These are phyloP conservation scores for Drechslerella coelobrocha DNA, from an alignment of 2,329 filamentous ascomycete species.

Conservation along the genomic window DNA sequence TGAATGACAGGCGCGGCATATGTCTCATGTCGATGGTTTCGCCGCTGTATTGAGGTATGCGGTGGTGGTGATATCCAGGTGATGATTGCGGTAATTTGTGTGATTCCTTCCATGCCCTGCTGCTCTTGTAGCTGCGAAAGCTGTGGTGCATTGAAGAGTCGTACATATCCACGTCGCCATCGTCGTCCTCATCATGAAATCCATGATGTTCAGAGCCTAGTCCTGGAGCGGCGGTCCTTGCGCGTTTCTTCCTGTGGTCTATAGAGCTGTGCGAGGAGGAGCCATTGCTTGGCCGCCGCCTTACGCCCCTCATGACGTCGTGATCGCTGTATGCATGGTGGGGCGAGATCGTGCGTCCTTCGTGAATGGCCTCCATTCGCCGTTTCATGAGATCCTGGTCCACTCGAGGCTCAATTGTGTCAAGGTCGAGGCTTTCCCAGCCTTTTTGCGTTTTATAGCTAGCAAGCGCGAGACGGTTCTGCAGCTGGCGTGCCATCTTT, in stretches of 20 bases:
- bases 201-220: conserved; percentile 47
- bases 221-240: conserved; percentile 49
- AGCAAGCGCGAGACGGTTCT: conserved; percentile 91
- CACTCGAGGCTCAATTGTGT: conserved; percentile 82
- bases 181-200: conserved; percentile 47
- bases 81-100: conserved; percentile 53
- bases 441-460: conserved; percentile 97
- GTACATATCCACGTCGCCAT: conserved; percentile 40
- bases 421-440: conserved; percentile 87
- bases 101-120: conserved; percentile 51
- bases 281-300: conserved; percentile 50
- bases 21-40: conserved; percentile 56
- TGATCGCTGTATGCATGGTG: conserved; percentile 26
- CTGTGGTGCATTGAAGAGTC: conserved; percentile 32
- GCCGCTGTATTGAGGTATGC: conserved; percentile 3
- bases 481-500: conserved; percentile 89
- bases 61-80: conserved; percentile 52
- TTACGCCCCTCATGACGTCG: conserved; percentile 47
- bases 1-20: conserved; percentile 57
- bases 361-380: conserved; percentile 60
- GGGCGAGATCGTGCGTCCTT: conserved; percentile 55
- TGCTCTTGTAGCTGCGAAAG: conserved; percentile 39
- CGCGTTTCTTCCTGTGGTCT: conserved; percentile 52
- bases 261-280: conserved; percentile 22
- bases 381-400: conserved; percentile 79